A percentile compares a stretch with the other conserved stretches of the same genome.
These are phyloP conservation scores for Erigeron canadensis DNA, from an alignment of 129 eudicot species.

Conservation along the genomic window DNA sequence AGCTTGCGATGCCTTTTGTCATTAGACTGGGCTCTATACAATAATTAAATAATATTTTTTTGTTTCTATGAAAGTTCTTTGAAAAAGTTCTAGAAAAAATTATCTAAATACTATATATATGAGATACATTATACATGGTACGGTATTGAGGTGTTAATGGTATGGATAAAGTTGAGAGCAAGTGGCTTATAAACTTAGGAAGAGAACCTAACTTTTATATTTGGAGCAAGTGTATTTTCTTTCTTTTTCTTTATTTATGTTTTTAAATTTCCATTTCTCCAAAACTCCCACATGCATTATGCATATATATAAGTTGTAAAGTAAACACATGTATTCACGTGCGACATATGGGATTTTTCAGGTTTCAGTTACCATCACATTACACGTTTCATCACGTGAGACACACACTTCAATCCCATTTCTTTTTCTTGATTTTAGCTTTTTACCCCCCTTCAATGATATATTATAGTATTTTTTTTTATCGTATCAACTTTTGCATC, in stretches of 20 bases:
- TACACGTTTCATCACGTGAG: slow-evolving; percentile 46
- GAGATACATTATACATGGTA: too few relatives aligned
- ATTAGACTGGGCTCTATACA: too few relatives aligned
- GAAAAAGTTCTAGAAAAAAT: too few relatives aligned
- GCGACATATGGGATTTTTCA: slow-evolving; percentile 46
- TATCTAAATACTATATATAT: too few relatives aligned
- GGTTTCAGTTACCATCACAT: slow-evolving; percentile 43
- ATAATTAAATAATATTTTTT: too few relatives aligned
- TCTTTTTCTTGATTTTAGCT: slow-evolving; percentile 34
- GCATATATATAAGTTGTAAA: slow-evolving; percentile 11
- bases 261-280: slow-evolving; percentile 28
- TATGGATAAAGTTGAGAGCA: too few relatives aligned
- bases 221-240: too few relatives aligned
- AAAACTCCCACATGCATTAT: slow-evolving; percentile 36
- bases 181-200: too few relatives aligned
- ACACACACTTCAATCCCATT: slow-evolving; percentile 39
- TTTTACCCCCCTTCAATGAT: slow-evolving; percentile 17
- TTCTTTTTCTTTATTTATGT: background rate
- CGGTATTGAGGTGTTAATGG: too few relatives aligned
- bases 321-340: slow-evolving; percentile 46
- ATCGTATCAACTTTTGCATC: background rate
- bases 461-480: background rate
- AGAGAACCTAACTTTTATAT: too few relatives aligned
- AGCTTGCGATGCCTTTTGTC: too few relatives aligned
- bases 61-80: too few relatives aligned